Base-by-base conservation (phyloP, 164 flowering plant genomes). In the Stephania japonica region DNA sequence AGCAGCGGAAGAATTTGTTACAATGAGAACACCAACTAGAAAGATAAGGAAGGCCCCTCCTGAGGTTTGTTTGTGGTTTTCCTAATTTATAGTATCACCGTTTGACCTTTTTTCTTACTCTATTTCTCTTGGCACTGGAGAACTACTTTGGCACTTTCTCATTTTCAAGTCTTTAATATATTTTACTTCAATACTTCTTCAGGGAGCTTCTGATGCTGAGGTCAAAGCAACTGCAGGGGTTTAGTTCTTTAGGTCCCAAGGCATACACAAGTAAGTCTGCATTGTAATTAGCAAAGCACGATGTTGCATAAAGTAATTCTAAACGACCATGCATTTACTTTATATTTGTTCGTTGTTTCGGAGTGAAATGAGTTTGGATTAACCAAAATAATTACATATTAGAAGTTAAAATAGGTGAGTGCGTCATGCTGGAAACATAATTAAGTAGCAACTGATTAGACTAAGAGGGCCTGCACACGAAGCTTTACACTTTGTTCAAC, bases 21-120 rank as follows among this genome's bases (percentile, higher is more conserved):
- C 98, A 13, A 89, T 96, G 99, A 89, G 97, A 79, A 90, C 87
- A 66, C 94, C 99, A 21, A 85, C 91, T 26, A 75, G 97, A 70
- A 88, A 90, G 83, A 86, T 93, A 70, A 85, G 97, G 68, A 75
- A 73, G 49, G 79, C 74, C 77, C 77, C 84, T 71, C 73, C 87
- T 56, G 92, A 89, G 97, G 98, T 95, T 78, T 76, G 85, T 80
- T 23, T 70, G 8, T n/a, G 13, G 4, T 50, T 25, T 23, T 12
- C 23, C 12, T 56, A 56, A 56, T 56, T 3, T 56, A 56, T 5
- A 19, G 23, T 19, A n/a, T 10, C 19, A 59, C 21, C 3, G 63
- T 19, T 5, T 56, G 18, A 21, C 6, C 6, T 16, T 56, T 56
- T 53, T 13, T 16, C 2, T 18, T 18, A 0, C 14, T 13, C 5